These are phyloP conservation scores for Aspergillus sp. DNA, from an alignment of 2,329 filamentous ascomycete genomes.

Conservation along the genomic window DNA sequence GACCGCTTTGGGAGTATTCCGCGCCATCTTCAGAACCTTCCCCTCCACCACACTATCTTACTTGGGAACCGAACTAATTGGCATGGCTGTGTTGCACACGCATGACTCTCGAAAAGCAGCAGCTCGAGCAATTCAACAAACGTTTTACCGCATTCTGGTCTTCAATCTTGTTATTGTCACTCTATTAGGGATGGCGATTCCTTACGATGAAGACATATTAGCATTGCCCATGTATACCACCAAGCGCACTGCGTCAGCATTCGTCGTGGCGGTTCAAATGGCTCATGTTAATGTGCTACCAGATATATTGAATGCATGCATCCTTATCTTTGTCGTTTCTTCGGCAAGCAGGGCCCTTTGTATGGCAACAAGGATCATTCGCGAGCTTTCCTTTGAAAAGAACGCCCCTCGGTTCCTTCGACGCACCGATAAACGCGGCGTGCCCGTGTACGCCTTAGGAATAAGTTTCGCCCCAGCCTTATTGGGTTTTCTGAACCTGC, in stretches of 20 bases:
- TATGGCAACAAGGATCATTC: conserved; percentile 69
- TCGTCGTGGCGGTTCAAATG: conserved; percentile 68
- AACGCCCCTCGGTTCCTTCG: conserved; percentile 70
- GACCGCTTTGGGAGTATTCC: conserved; percentile 51
- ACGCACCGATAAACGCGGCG: conserved; percentile 66
- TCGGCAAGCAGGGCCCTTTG: conserved; percentile 75
- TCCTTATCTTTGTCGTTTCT: conserved; percentile 71
- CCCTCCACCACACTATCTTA: conserved; percentile 77
- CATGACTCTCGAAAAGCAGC: conserved; percentile 75
- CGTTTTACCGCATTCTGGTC: conserved; percentile 76
- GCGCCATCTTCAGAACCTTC: conserved; percentile 66
- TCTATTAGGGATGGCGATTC: conserved; percentile 73
- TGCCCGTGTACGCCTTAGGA: conserved; percentile 66
- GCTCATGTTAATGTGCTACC: conserved; percentile 64
- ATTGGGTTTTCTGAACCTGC: conserved; percentile 66
- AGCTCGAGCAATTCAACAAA: conserved; percentile 73
- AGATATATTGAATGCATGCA: conserved; percentile 69
- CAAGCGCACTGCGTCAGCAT: conserved; percentile 63
- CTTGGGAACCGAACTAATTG: conserved; percentile 72
- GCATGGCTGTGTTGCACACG: conserved; percentile 72
- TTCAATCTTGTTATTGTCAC: conserved; percentile 76
- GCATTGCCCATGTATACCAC: conserved; percentile 46
- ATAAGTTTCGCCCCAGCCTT: conserved; percentile 61
- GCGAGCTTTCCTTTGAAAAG: conserved; percentile 69
- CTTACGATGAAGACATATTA: conserved; percentile 63